These are phyloP conservation scores for Fusarium gaditjirri DNA, from an alignment of 2,329 filamentous ascomycete genomes.

Conservation along the genomic window DNA sequence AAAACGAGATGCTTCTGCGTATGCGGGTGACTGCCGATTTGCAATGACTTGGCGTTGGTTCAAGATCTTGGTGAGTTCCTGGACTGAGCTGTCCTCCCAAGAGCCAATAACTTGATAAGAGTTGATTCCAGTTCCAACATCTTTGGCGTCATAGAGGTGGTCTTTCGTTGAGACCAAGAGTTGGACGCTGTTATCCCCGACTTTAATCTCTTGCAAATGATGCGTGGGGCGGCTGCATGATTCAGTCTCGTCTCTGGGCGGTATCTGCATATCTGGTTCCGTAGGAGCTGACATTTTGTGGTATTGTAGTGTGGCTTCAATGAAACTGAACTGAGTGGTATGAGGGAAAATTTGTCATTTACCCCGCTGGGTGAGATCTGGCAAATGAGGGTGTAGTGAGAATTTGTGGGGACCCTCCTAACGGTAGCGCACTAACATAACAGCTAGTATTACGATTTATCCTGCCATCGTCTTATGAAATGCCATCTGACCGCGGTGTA, in stretches of 20 bases:
- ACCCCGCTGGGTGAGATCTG: not conserved
- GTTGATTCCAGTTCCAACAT: conserved; percentile 12
- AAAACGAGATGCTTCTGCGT: not conserved
- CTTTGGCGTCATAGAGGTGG: conserved; percentile 32
- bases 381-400: not conserved
- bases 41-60: conserved; percentile 1
- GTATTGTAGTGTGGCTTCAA: not conserved
- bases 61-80: conserved; percentile 8
- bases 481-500: too few relatives aligned
- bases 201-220: conserved; percentile 8
- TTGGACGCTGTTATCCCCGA: conserved; percentile 31
- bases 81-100: conserved; percentile 17
- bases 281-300: not conserved
- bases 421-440: too few relatives aligned
- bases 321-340: not conserved
- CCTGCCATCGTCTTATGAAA: too few relatives aligned
- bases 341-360: not conserved
- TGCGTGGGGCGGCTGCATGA: not conserved
- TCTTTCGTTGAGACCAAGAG: conserved; percentile 37
- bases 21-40: not conserved
- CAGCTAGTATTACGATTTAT: too few relatives aligned
- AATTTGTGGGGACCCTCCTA: not conserved
- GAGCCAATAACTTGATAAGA: conserved; percentile 36
- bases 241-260: not conserved
- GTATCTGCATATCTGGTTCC: not conserved